Evolutionary conservation across 1,284 basidiomycete species (phyloP).

Genomic region (Ustilago lituana): DNA sequence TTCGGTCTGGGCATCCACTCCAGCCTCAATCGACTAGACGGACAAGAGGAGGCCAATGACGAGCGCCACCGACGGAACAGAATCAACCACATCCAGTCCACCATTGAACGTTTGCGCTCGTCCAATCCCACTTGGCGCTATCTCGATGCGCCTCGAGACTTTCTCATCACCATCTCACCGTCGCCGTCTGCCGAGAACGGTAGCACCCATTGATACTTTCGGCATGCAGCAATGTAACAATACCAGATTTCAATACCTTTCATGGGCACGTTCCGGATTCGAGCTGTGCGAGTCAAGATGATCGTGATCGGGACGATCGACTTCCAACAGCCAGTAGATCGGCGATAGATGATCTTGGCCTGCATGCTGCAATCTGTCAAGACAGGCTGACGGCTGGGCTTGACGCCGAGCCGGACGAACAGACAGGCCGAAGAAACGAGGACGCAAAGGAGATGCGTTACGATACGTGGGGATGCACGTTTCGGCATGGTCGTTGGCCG

Average conservation of each 20-base stretch:
- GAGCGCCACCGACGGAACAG: conserved; percentile 19
- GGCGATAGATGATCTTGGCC: neutral
- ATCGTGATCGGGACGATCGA: too few species aligned
- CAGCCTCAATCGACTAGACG: conserved; percentile 23
- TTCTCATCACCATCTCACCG: conserved; percentile 32
- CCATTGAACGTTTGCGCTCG: conserved; percentile 25
- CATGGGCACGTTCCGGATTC: neutral
- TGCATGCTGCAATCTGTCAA: neutral
- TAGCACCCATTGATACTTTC: neutral
- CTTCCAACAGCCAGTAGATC: too few species aligned
- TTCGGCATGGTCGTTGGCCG: conserved; percentile 6
- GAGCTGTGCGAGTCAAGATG: too few species aligned
- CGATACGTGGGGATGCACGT: conserved; percentile 4
- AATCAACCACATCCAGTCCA: conserved; percentile 23
- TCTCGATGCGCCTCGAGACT: conserved; percentile 30
- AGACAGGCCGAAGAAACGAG: too few species aligned
- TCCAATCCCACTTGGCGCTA: conserved; percentile 33
- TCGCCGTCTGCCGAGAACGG: neutral
- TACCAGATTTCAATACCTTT: too few species aligned
- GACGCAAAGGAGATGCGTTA: too few species aligned
- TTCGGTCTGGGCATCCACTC: conserved; percentile 35
- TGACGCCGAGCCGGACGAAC: too few species aligned
- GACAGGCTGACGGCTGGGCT: neutral
- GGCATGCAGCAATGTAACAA: too few species aligned
- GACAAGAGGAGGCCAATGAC: conserved; percentile 26